These are phyloP conservation scores for Colletotrichum destructivum DNA, from an alignment of 2,329 filamentous ascomycete genomes.

Conservation along the genomic window DNA sequence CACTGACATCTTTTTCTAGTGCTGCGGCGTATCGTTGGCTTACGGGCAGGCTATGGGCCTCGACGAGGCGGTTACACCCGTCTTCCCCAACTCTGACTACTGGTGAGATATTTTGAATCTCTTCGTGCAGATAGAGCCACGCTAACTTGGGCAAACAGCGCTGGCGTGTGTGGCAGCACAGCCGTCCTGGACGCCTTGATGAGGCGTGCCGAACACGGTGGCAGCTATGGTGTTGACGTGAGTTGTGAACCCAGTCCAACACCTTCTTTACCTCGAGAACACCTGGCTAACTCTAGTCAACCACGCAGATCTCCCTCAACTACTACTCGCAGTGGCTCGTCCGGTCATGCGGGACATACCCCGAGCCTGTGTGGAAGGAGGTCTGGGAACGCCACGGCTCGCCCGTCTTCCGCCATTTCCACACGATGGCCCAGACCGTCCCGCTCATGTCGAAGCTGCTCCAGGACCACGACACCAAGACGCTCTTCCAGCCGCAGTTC, in stretches of 20 bases:
- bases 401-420: conserved; percentile 65
- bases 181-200: conserved; percentile 60
- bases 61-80: conserved; percentile 48
- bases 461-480: conserved; percentile 51
- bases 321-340: conserved; percentile 62
- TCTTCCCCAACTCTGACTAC: conserved; percentile 52
- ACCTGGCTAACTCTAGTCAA: conserved; percentile 33
- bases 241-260: conserved; percentile 48
- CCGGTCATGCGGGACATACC: conserved; percentile 56
- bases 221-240: conserved; percentile 36
- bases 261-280: conserved; percentile 17
- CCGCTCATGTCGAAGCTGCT: conserved; percentile 56
- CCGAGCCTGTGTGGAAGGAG: conserved; percentile 44
- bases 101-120: conserved; percentile 38
- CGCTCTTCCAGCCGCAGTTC: conserved; percentile 62
- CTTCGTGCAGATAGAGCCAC: background rate
- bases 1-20: conserved; percentile 41
- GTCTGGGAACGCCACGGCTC: conserved; percentile 65
- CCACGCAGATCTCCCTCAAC: conserved; percentile 52
- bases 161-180: conserved; percentile 57
- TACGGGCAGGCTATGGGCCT: conserved; percentile 61
- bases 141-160: conserved; percentile 47
- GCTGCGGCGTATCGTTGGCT: conserved; percentile 60
- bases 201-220: conserved; percentile 52
- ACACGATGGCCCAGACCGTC: conserved; percentile 60